Evolutionary conservation across 208 protist genomes (phyloP).

Genomic region (Lotmaria passim): DNA sequence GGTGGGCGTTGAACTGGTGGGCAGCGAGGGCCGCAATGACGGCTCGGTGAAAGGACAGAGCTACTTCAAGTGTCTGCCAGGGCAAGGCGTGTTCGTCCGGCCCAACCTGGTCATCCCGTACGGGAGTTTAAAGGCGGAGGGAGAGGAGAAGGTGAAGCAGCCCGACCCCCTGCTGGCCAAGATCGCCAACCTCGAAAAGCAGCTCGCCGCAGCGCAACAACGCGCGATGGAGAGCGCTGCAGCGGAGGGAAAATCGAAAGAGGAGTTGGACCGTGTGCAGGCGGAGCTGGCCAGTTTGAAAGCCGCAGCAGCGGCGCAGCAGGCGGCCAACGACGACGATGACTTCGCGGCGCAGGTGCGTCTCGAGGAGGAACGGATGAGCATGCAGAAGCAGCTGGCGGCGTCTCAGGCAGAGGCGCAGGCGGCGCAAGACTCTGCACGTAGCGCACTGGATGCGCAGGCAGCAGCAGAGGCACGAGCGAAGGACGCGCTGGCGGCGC

Average conservation of each 20-base stretch:
- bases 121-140: background rate
- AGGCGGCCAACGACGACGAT: slow-evolving; percentile 14
- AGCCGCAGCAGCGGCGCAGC: background rate
- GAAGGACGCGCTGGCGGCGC: background rate
- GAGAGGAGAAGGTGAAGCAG: background rate
- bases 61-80: slow-evolving; percentile 60
- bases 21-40: slow-evolving; percentile 49
- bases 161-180: background rate
- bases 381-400: slow-evolving; percentile 9
- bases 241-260: background rate
- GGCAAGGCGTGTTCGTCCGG: slow-evolving; percentile 66
- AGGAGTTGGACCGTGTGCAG: background rate
- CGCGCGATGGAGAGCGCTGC: background rate
- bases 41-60: slow-evolving; percentile 44
- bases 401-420: slow-evolving; percentile 20
- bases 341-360: slow-evolving; percentile 24
- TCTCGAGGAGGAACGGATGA: slow-evolving; percentile 19
- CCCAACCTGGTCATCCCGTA: slow-evolving; percentile 53
- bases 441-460: background rate
- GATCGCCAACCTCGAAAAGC: slow-evolving; percentile 2
- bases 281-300: background rate
- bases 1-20: slow-evolving; percentile 67
- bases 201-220: slow-evolving; percentile 8
- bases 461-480: slow-evolving; percentile 10
- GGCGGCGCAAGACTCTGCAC: background rate